Conservation (phyloP, 176 grass and related monocot species). For the Cenchrus purpureus region DNA sequence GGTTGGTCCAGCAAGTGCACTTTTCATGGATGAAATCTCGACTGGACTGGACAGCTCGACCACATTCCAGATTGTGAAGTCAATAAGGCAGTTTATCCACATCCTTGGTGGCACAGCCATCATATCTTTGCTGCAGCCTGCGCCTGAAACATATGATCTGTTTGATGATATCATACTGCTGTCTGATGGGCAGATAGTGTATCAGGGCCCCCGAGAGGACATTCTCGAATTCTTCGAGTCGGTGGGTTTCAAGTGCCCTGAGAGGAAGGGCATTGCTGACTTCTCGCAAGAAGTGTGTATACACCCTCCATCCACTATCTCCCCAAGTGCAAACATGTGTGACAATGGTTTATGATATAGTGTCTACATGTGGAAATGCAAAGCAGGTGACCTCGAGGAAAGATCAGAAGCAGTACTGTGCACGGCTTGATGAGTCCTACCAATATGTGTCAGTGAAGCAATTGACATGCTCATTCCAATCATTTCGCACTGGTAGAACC, state of each 20-base stretch:
- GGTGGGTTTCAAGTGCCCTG: slow-evolving; percentile 7
- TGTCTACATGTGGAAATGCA: neutral
- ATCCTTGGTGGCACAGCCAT: slow-evolving; percentile 14
- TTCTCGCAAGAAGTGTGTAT: slow-evolving; percentile 12
- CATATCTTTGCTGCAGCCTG: neutral
- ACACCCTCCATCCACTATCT: neutral
- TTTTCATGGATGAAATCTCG: slow-evolving; percentile 15
- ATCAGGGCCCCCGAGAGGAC: slow-evolving; percentile 10
- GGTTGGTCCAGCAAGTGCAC: neutral
- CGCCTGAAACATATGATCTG: neutral
- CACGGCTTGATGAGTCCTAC: neutral
- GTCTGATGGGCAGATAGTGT: neutral
- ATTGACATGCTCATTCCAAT: neutral
- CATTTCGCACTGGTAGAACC: neutral
- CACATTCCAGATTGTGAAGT: slow-evolving; percentile 23
- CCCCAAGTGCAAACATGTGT: neutral
- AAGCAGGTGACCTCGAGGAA: neutral
- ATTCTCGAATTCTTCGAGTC: slow-evolving; percentile 5
- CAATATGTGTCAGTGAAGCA: neutral
- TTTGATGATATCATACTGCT: slow-evolving; percentile 7
- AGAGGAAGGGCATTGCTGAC: slow-evolving; percentile 15
- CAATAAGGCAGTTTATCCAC: neutral
- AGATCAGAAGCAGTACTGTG: neutral
- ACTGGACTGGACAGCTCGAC: neutral
- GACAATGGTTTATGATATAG: neutral